Percentiles rank a stretch among this genome's conserved stretches.
Conservation (phyloP, 1,284 basidiomycete species). For the Rhodofomes roseus region DNA sequence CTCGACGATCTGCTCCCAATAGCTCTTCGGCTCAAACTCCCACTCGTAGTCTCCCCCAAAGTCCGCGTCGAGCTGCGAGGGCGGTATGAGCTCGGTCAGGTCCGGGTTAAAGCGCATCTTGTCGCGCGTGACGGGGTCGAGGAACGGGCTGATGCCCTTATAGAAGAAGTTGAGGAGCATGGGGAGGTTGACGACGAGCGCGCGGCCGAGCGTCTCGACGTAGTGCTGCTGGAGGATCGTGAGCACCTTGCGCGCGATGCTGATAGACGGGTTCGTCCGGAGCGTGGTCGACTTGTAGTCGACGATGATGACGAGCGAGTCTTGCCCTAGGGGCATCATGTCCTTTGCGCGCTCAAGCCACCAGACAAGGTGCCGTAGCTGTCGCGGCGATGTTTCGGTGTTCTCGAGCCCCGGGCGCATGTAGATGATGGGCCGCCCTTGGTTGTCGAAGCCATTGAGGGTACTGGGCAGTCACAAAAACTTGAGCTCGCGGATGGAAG, state of each 20-base stretch:
- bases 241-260: slow-evolving; percentile 74
- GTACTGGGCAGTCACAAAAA: slow-evolving; percentile 42
- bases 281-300: slow-evolving; percentile 83
- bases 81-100: slow-evolving; percentile 71
- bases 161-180: slow-evolving; percentile 81
- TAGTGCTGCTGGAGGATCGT: slow-evolving; percentile 90
- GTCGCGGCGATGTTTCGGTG: slow-evolving; percentile 70
- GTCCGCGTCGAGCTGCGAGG: slow-evolving; percentile 75
- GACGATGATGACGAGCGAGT: slow-evolving; percentile 77
- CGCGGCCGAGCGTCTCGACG: slow-evolving; percentile 84
- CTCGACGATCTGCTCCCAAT: slow-evolving; percentile 77
- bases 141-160: slow-evolving; percentile 81
- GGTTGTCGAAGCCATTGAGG: slow-evolving; percentile 78
- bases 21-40: slow-evolving; percentile 72
- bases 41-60: slow-evolving; percentile 80
- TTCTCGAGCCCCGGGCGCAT: slow-evolving; percentile 84
- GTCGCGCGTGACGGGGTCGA: slow-evolving; percentile 88
- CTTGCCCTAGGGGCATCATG: slow-evolving; percentile 79
- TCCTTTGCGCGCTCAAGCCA: slow-evolving; percentile 83
- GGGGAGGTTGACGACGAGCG: slow-evolving; percentile 83
- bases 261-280: slow-evolving; percentile 77
- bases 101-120: slow-evolving; percentile 93
- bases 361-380: slow-evolving; percentile 81
- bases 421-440: slow-evolving; percentile 79
- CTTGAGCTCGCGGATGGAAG: neutral